Percentiles rank a stretch among this genome's conserved stretches.
These are phyloP conservation scores for Aspergillus alliaceus DNA, from an alignment of 2,329 filamentous ascomycete genomes.

Conservation along the genomic window DNA sequence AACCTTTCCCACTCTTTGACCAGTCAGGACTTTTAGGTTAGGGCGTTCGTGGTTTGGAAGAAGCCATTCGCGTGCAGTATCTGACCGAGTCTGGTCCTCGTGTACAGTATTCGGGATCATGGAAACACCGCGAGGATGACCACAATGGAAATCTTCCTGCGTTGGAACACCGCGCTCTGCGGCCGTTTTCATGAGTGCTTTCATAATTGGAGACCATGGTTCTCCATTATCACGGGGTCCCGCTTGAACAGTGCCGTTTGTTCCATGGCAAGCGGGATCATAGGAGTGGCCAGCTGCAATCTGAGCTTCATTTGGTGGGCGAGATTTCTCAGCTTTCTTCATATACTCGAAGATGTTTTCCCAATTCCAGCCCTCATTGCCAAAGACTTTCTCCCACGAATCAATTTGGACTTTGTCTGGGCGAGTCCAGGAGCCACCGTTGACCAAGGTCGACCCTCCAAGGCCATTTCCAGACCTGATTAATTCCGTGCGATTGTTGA, in stretches of 20 bases:
- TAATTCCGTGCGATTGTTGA: conserved; percentile 21
- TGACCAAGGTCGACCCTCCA: conserved; percentile 31
- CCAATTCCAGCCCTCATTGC: conserved; percentile 49
- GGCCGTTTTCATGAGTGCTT: conserved; percentile 23
- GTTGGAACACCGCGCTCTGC: conserved; percentile 12
- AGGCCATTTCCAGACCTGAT: conserved; percentile 28
- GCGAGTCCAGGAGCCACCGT: conserved; percentile 31
- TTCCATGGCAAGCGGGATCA: conserved; percentile 23
- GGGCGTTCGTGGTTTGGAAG: conserved; percentile 23
- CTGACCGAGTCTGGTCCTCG: conserved; percentile 25
- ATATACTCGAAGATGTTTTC: conserved; percentile 49
- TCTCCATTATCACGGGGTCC: conserved; percentile 23
- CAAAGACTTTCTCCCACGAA: conserved; percentile 38
- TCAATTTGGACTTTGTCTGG: conserved; percentile 27
- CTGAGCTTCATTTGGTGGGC: conserved; percentile 18
- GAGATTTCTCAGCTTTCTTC: conserved; percentile 35
- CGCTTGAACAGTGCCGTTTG: conserved; percentile 22
- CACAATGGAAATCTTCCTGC: conserved; percentile 24
- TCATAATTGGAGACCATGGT: conserved; percentile 23
- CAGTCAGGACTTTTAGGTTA: conserved; percentile 24
- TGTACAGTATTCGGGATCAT: conserved; percentile 29
- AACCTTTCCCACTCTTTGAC: conserved; percentile 26
- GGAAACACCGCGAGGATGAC: conserved; percentile 29
- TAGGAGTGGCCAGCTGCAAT: conserved; percentile 23
- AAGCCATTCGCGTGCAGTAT: conserved; percentile 30